Conservation (phyloP, 164 flowering plant genomes). For the Cinnamomum micranthum region DNA sequence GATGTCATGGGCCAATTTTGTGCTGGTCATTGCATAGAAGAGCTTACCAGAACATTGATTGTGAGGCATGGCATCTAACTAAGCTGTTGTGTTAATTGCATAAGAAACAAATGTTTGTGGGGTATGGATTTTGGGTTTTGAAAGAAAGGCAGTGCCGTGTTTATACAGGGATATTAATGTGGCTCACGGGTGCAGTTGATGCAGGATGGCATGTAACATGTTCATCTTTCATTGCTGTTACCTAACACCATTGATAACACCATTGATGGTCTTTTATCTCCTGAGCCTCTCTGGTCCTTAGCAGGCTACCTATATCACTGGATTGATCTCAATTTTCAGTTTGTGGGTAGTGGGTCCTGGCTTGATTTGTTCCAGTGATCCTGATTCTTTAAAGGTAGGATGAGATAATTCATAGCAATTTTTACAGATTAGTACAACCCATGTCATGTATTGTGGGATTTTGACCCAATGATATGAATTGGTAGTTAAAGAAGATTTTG, state of each 20-base stretch:
- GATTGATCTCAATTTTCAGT: not conserved
- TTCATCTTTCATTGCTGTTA: not conserved
- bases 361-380: not conserved
- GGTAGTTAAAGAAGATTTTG: too few species aligned
- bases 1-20: not conserved
- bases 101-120: not conserved
- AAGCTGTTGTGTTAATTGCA: too few species aligned
- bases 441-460: too few species aligned
- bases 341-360: not conserved
- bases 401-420: too few species aligned
- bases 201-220: not conserved
- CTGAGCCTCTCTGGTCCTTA: too few species aligned
- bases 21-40: not conserved
- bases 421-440: too few species aligned
- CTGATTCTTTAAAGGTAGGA: too few species aligned
- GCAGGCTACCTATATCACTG: not conserved
- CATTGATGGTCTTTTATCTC: too few species aligned
- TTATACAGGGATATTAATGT: not conserved
- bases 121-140: not conserved
- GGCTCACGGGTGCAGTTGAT: not conserved
- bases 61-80: too few species aligned
- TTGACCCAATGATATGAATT: too few species aligned
- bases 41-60: too few species aligned
- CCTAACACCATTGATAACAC: not conserved
- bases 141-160: not conserved